Percentiles rank a stretch among this genome's conserved stretches.
Conservation (phyloP, 352 stramenopile species). For the Phytophthora litchii region DNA sequence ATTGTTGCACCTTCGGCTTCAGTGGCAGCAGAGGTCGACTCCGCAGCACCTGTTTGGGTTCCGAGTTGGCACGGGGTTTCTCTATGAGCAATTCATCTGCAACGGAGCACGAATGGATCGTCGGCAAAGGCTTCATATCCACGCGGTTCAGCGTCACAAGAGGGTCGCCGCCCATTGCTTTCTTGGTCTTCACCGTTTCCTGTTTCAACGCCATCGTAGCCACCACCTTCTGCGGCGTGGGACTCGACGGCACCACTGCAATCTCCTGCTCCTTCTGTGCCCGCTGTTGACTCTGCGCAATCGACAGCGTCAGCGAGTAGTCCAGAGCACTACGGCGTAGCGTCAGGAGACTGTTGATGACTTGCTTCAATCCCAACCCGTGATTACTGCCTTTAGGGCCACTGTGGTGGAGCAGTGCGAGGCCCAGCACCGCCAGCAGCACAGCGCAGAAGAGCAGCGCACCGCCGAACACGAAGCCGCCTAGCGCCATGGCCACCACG, state of each 20-base stretch:
- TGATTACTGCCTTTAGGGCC: constrained; percentile 11
- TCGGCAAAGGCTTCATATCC: constrained; percentile 25
- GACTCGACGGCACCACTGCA: constrained; percentile 22
- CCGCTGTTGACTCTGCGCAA: constrained; percentile 40
- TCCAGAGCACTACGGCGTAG: constrained; percentile 55
- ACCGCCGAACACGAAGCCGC: constrained; percentile 46
- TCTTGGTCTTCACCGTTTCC: constrained; percentile 8
- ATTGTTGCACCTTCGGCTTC: constrained; percentile 27
- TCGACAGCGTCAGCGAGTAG: constrained; percentile 66
- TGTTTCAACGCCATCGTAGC: constrained; percentile 31
- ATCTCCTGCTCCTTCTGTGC: constrained; percentile 29
- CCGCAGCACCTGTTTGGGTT: constrained; percentile 35
- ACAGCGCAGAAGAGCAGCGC: constrained; percentile 46
- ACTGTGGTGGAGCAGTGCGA: constrained; percentile 26
- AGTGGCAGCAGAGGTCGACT: constrained; percentile 25
- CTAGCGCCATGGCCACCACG: constrained; percentile 25
- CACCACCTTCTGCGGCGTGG: constrained; percentile 35
- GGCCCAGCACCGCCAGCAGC: constrained; percentile 26
- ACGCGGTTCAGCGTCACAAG: constrained; percentile 23
- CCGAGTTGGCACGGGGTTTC: constrained; percentile 35
- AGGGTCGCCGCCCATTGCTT: constrained; percentile 13
- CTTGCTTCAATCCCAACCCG: constrained; percentile 26
- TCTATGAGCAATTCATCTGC: constrained; percentile 22
- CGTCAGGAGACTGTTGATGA: constrained; percentile 25
- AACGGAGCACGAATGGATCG: constrained; percentile 11